Percentiles rank a stretch among this genome's conserved stretches.
These are phyloP conservation scores for Globisporangium megalacanthum DNA, from an alignment of 352 stramenopile species.

Conservation along the genomic window DNA sequence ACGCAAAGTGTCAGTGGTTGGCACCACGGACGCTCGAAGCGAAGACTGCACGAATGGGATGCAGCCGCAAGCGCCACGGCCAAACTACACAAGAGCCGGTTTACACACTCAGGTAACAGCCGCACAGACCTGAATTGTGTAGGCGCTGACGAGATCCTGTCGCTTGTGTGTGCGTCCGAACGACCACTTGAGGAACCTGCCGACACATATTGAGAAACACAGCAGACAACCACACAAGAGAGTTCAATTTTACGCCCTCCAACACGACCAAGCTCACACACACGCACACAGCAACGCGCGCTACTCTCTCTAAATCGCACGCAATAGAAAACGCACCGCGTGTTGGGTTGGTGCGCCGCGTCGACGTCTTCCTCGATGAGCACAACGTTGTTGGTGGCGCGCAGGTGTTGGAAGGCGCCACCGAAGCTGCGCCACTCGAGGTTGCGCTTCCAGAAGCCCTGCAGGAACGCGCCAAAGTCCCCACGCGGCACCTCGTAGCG, in stretches of 20 bases:
- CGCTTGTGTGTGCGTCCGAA: conserved; percentile 68
- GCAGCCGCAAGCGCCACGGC: too few species aligned
- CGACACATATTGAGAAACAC: not conserved
- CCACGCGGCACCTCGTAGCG: conserved; percentile 56
- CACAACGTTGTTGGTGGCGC: conserved; percentile 79
- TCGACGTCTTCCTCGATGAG: conserved; percentile 70
- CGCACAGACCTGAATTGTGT: conserved; percentile 64
- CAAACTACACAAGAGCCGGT: too few species aligned
- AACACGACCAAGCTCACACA: too few species aligned
- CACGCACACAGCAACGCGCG: too few species aligned
- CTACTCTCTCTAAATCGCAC: not conserved
- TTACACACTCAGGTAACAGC: too few species aligned
- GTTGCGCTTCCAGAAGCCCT: conserved; percentile 81
- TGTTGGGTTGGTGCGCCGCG: conserved; percentile 66
- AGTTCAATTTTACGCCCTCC: too few species aligned
- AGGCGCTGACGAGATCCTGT: conserved; percentile 65
- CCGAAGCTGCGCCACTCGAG: conserved; percentile 79
- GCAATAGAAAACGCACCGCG: conserved; percentile 29
- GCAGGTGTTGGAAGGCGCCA: conserved; percentile 68
- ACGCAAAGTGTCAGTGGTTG: too few species aligned
- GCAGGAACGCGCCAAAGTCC: conserved; percentile 67
- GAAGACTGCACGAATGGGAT: too few species aligned
- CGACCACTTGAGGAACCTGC: conserved; percentile 76
- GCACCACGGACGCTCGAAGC: too few species aligned
- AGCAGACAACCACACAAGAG: too few species aligned